Conservation (phyloP, 495 filamentous ascomycete genomes). For the Tuber aestivum region DNA sequence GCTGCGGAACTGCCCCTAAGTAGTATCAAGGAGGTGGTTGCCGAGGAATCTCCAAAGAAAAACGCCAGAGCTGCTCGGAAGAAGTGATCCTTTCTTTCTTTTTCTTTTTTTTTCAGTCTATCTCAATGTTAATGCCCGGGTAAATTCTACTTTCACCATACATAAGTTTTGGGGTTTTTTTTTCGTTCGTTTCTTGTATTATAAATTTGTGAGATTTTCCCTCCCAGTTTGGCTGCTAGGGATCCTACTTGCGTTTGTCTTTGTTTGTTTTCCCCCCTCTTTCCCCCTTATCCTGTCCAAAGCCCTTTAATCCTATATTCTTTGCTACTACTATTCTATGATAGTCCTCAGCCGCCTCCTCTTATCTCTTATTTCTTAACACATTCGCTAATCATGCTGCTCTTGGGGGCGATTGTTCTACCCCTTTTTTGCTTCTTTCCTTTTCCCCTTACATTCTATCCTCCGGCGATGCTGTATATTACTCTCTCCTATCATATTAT, state of each 20-base stretch:
- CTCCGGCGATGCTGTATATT: conserved; percentile 4
- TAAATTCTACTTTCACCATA: background rate
- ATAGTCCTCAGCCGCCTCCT: background rate
- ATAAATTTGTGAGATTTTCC: conserved; percentile 3
- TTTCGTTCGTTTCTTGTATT: conserved; percentile 7
- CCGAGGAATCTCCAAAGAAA: conserved; percentile 22
- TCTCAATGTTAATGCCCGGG: background rate
- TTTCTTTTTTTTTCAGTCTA: background rate
- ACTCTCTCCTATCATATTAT: background rate
- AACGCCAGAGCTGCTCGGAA: conserved; percentile 17
- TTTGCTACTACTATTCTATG: background rate
- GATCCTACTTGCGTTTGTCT: background rate
- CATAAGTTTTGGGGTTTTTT: conserved; percentile 4
- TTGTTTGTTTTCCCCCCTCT: background rate
- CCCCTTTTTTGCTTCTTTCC: background rate
- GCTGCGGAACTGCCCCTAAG: conserved; percentile 16
- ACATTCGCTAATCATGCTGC: background rate
- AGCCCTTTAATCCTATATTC: background rate
- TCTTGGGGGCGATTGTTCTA: background rate
- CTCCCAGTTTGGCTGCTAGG: background rate
- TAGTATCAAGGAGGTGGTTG: conserved; percentile 25
- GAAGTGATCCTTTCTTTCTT: conserved; percentile 9
- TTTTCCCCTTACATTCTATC: background rate
- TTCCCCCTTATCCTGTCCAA: background rate
- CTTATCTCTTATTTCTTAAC: background rate